Evolutionary conservation across 345 rosid genomes (phyloP).

Genomic region (Ceriops zippeliana): DNA sequence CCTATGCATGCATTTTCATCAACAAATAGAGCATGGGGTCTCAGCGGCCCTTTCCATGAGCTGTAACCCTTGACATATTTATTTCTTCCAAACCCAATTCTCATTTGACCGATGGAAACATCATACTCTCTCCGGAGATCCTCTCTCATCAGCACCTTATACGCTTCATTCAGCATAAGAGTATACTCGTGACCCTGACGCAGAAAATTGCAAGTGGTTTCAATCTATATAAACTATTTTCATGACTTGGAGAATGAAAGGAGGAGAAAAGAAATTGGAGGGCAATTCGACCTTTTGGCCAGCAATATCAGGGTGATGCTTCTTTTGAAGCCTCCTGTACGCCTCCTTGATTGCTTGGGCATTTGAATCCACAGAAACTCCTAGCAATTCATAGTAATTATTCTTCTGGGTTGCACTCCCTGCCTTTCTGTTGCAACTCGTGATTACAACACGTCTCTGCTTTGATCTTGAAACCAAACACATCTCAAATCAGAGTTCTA

Average conservation of each 20-base stretch:
- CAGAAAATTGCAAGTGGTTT: background rate
- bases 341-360: slow-evolving; percentile 44
- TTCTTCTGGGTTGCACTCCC: slow-evolving; percentile 22
- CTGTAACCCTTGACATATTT: slow-evolving; percentile 29
- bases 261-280: background rate
- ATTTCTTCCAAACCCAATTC: slow-evolving; percentile 20
- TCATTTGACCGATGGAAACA: slow-evolving; percentile 36
- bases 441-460: slow-evolving; percentile 23
- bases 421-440: slow-evolving; percentile 24
- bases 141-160: slow-evolving; percentile 39
- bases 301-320: slow-evolving; percentile 59
- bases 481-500: background rate
- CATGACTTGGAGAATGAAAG: background rate
- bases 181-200: slow-evolving; percentile 44
- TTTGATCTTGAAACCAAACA: slow-evolving; percentile 20
- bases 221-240: background rate
- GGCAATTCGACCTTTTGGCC: slow-evolving; percentile 45
- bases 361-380: slow-evolving; percentile 45
- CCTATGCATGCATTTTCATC: slow-evolving; percentile 64
- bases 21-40: slow-evolving; percentile 55
- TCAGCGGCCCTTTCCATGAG: slow-evolving; percentile 55
- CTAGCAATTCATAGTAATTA: slow-evolving; percentile 54
- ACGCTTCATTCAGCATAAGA: slow-evolving; percentile 51
- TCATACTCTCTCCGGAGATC: slow-evolving; percentile 42
- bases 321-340: slow-evolving; percentile 62